Evolutionary conservation across 2,329 filamentous ascomycete genomes (phyloP).

Genomic region (Phialocephala subalpina): DNA sequence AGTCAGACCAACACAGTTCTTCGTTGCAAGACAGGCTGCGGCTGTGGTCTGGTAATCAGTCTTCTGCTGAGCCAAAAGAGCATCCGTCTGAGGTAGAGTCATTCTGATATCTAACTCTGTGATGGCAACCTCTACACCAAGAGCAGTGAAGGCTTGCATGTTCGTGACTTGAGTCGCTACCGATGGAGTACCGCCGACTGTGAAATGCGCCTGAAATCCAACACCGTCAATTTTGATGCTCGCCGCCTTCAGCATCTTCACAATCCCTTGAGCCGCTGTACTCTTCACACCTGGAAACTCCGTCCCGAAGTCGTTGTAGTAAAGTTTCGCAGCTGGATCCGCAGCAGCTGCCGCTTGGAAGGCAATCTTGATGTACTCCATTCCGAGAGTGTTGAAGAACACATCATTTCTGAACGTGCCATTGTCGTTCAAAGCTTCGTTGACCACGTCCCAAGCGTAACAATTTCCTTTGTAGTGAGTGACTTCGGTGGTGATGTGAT

Average conservation of each 20-base stretch:
- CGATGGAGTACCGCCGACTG: conserved; percentile 55
- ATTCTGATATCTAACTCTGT: conserved; percentile 69
- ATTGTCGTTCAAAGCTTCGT: conserved; percentile 67
- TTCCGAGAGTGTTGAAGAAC: conserved; percentile 63
- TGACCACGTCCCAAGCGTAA: conserved; percentile 72
- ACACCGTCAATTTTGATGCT: conserved; percentile 67
- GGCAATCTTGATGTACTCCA: conserved; percentile 64
- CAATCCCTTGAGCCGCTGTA: conserved; percentile 52
- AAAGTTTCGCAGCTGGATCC: conserved; percentile 64
- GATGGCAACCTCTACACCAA: conserved; percentile 64
- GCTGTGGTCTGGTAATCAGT: conserved; percentile 50
- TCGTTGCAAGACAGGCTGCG: conserved; percentile 35
- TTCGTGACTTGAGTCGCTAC: conserved; percentile 53
- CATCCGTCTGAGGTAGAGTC: conserved; percentile 51
- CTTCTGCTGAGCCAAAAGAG: conserved; percentile 53
- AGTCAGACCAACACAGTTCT: conserved; percentile 39
- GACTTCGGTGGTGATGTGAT: conserved; percentile 66
- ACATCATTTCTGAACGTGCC: conserved; percentile 60
- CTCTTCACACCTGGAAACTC: conserved; percentile 60
- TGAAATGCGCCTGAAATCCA: conserved; percentile 69
- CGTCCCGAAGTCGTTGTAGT: conserved; percentile 71
- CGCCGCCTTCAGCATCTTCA: conserved; percentile 53
- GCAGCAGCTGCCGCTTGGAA: conserved; percentile 63
- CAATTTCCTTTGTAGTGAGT: conserved; percentile 65
- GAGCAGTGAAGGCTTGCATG: conserved; percentile 53